A percentile compares a stretch with the other conserved stretches of the same genome.
These are phyloP conservation scores for Starmerella stellata DNA, from an alignment of 805 yeast species.

Conservation along the genomic window DNA sequence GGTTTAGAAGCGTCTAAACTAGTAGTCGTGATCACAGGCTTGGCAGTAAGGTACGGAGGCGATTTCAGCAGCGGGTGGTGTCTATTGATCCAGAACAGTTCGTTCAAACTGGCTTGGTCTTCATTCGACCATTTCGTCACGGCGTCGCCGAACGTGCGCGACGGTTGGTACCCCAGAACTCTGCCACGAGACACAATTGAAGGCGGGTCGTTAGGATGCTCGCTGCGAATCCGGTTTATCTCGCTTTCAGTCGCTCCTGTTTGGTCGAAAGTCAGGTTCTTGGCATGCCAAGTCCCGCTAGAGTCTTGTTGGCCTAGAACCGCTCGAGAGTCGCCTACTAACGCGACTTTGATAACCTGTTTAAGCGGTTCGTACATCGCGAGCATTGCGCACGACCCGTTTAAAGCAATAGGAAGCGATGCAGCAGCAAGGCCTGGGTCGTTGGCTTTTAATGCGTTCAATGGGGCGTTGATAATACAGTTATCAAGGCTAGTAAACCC, in stretches of 20 bases:
- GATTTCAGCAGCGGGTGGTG: conserved; percentile 48
- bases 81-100: conserved; percentile 60
- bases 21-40: conserved; percentile 74
- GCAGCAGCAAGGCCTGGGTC: conserved; percentile 65
- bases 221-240: conserved; percentile 57
- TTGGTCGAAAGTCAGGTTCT: conserved; percentile 72
- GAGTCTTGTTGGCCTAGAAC: conserved; percentile 46
- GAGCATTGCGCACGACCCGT: conserved; percentile 76
- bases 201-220: conserved; percentile 74
- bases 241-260: conserved; percentile 81
- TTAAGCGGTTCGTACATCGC: conserved; percentile 66
- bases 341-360: conserved; percentile 63
- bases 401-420: conserved; percentile 39
- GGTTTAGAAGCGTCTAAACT: conserved; percentile 49
- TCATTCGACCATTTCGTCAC: conserved; percentile 63
- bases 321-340: conserved; percentile 90
- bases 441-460: conserved; percentile 41
- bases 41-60: conserved; percentile 95
- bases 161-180: conserved; percentile 83
- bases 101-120: conserved; percentile 51
- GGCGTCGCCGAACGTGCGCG: conserved; percentile 93
- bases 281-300: conserved; percentile 67
- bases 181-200: conserved; percentile 42
- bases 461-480: conserved; percentile 59
- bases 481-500: conserved; percentile 72